These are phyloP conservation scores for Xeromyces bisporus DNA, from an alignment of 495 filamentous ascomycete species.

Conservation along the genomic window DNA sequence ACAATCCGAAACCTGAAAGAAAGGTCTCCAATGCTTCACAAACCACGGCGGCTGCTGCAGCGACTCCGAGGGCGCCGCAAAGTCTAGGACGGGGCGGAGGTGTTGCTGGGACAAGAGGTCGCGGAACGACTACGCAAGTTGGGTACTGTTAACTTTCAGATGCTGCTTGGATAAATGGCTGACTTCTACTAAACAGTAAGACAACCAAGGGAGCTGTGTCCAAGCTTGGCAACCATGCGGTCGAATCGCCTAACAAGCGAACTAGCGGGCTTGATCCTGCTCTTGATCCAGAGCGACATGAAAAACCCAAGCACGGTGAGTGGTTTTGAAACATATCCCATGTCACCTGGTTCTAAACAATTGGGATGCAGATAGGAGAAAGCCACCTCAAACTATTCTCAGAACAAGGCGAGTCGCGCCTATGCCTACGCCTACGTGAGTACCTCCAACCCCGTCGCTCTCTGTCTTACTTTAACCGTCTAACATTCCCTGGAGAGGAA, in stretches of 20 bases:
- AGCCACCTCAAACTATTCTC: neutral
- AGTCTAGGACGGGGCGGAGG: slow-evolving; percentile 9
- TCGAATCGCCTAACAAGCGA: neutral
- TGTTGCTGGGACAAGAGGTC: slow-evolving; percentile 7
- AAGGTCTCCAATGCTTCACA: no score
- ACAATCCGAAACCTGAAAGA: no score
- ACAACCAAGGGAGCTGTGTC: neutral
- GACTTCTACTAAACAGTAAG: neutral
- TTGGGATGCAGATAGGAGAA: slow-evolving; percentile 1
- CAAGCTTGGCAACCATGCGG: neutral
- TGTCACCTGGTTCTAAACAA: no score
- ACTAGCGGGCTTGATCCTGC: slow-evolving; percentile 9
- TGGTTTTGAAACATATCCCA: no score
- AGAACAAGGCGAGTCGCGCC: slow-evolving; percentile 1
- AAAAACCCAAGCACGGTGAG: neutral
- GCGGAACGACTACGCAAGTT: neutral
- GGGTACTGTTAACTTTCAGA: no score
- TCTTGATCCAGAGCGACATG: slow-evolving; percentile 3
- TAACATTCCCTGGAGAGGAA: slow-evolving; percentile 4
- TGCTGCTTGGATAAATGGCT: no score
- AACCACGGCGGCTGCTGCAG: neutral
- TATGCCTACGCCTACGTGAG: neutral
- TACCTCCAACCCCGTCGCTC: neutral
- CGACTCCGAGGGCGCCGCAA: neutral
- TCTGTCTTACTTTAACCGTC: slow-evolving; percentile 1